These are phyloP conservation scores for Cystofilobasidium bisporidii DNA, from an alignment of 768 basidiomycete genomes.

Conservation along the genomic window DNA sequence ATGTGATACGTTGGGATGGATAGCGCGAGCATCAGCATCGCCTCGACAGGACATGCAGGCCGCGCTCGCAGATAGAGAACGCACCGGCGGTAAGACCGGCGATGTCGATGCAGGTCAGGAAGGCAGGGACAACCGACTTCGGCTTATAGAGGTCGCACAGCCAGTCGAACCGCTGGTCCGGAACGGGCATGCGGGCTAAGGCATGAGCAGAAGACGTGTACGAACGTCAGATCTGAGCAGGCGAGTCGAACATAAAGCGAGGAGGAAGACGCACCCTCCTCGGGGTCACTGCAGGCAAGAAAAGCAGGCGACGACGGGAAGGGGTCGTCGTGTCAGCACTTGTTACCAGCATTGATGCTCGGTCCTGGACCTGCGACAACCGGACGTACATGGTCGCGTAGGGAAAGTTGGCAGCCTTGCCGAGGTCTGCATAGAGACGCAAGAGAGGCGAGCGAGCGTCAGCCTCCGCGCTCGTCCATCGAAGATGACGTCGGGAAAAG, in stretches of 20 bases:
- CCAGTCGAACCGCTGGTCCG: constrained; percentile 90
- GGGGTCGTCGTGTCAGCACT: too few relatives aligned
- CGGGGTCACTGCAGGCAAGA: constrained; percentile 78
- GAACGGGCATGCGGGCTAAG: constrained; percentile 80
- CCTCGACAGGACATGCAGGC: too few relatives aligned
- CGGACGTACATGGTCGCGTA: constrained; percentile 46
- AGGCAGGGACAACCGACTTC: constrained; percentile 73
- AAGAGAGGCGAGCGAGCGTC: neutral
- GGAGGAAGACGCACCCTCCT: constrained; percentile 41
- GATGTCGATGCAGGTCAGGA: constrained; percentile 96
- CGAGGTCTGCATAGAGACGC: constrained; percentile 56
- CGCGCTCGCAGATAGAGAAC: neutral
- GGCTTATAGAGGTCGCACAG: constrained; percentile 86
- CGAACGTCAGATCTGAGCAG: neutral
- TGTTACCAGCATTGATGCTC: too few relatives aligned
- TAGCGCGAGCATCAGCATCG: too few relatives aligned
- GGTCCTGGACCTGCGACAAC: constrained; percentile 4
- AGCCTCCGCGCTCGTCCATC: too few relatives aligned
- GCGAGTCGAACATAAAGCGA: neutral
- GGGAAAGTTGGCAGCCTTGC: constrained; percentile 94
- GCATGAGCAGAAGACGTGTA: neutral
- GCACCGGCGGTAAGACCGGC: constrained; percentile 75
- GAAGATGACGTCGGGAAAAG: too few relatives aligned
- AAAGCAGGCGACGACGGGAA: too few relatives aligned
- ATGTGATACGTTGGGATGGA: too few relatives aligned